Conservation (phyloP, 2,329 filamentous ascomycete species). For the Paradendryphiella salina region DNA sequence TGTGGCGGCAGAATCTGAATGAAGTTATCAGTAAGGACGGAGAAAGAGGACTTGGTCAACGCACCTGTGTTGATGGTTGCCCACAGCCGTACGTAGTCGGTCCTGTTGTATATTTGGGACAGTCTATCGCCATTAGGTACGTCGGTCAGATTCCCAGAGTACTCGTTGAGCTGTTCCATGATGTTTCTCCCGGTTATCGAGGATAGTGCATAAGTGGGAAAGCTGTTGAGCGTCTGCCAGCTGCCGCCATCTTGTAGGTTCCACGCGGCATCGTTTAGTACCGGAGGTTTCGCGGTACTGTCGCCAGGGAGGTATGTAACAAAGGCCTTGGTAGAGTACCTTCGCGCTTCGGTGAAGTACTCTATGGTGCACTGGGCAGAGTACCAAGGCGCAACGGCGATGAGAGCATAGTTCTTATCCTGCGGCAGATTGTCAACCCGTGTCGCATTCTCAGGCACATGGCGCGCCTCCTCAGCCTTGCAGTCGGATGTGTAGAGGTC, state of each 20-base stretch:
- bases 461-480: slow-evolving; percentile 62
- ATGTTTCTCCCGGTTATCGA: slow-evolving; percentile 67
- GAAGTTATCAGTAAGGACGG: slow-evolving; percentile 7
- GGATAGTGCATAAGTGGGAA: slow-evolving; percentile 81
- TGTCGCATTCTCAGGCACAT: slow-evolving; percentile 76
- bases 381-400: slow-evolving; percentile 88
- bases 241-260: slow-evolving; percentile 66
- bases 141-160: slow-evolving; percentile 72
- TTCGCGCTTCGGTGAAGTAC: slow-evolving; percentile 68
- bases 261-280: slow-evolving; percentile 68
- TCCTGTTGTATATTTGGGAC: slow-evolving; percentile 42
- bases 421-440: slow-evolving; percentile 67
- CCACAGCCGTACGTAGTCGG: slow-evolving; percentile 57
- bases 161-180: slow-evolving; percentile 71
- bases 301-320: slow-evolving; percentile 59
- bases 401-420: slow-evolving; percentile 67
- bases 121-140: slow-evolving; percentile 49
- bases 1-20: slow-evolving; percentile 54
- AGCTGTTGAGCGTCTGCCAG: slow-evolving; percentile 74
- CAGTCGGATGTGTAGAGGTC: slow-evolving; percentile 67
- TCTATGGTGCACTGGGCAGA: slow-evolving; percentile 70
- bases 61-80: slow-evolving; percentile 54
- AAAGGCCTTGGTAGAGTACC: slow-evolving; percentile 60
- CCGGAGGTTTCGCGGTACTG: slow-evolving; percentile 64
- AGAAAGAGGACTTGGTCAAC: slow-evolving; percentile 1